Evolutionary conservation across 179 eudicot species (phyloP).

Genomic region (Carnegiea gigantea): DNA sequence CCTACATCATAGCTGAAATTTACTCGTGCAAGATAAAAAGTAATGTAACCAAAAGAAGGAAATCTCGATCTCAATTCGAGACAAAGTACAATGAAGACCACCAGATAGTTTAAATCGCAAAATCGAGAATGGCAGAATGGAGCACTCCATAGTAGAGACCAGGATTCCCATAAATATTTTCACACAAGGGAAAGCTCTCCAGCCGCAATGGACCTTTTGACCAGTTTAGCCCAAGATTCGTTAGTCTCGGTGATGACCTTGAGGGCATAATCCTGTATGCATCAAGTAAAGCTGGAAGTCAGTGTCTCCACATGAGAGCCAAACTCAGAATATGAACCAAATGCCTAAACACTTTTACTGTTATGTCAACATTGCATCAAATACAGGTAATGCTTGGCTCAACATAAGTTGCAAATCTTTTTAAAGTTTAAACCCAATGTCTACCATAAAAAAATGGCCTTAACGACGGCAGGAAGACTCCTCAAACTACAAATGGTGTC

Average conservation of each 20-base stretch:
- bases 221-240: conserved; percentile 92
- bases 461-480: not conserved
- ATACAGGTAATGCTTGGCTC: not conserved
- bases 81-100: conserved; percentile 13
- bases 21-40: conserved; percentile 9
- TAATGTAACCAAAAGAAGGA: not conserved
- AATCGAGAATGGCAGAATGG: not conserved
- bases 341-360: not conserved
- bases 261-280: conserved; percentile 88
- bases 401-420: too few relatives aligned
- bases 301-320: not conserved
- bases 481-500: not conserved
- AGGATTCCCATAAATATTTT: conserved; percentile 12
- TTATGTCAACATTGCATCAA: not conserved
- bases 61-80: conserved; percentile 1
- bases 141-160: conserved; percentile 18
- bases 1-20: not conserved
- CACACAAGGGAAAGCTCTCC: conserved; percentile 90
- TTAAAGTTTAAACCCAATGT: not conserved
- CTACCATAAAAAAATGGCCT: not conserved
- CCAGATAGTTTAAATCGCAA: not conserved
- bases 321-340: not conserved
- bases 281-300: not conserved
- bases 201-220: conserved; percentile 76
- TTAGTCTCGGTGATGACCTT: conserved; percentile 89